These are phyloP conservation scores for Lentinula aciculospora DNA, from an alignment of 768 basidiomycete species.

Conservation along the genomic window DNA sequence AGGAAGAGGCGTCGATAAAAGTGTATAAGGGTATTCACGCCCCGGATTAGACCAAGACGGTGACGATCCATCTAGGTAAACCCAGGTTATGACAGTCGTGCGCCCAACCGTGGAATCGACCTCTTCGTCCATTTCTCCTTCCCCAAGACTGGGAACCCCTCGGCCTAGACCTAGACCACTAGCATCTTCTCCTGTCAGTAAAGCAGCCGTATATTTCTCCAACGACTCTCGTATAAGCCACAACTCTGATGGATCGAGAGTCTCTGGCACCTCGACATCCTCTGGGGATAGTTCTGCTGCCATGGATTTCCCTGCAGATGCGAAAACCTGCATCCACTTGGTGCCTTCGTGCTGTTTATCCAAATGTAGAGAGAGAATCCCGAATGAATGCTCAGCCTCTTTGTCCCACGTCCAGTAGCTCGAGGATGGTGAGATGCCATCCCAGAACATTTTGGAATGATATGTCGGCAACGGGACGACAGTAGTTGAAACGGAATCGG, in stretches of 20 bases:
- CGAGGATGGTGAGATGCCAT: conserved; percentile 64
- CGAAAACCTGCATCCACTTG: conserved; percentile 86
- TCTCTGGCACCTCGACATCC: conserved; percentile 77
- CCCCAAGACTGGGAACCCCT: conserved; percentile 73
- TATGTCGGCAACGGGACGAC: conserved; percentile 47
- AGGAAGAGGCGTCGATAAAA: conserved; percentile 73
- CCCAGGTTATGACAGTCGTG: conserved; percentile 60
- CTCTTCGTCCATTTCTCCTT: conserved; percentile 91
- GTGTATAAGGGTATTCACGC: conserved; percentile 31
- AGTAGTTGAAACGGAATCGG: conserved; percentile 25
- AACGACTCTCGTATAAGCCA: conserved; percentile 73
- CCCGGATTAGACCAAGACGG: conserved; percentile 35
- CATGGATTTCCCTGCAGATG: conserved; percentile 32
- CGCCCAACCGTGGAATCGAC: conserved; percentile 74
- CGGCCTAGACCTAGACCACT: conserved; percentile 60
- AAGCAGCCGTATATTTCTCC: conserved; percentile 76
- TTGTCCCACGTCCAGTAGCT: conserved; percentile 94
- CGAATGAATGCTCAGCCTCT: conserved; percentile 60
- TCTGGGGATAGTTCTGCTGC: conserved; percentile 25
- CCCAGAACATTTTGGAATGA: conserved; percentile 69
- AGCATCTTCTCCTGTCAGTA: conserved; percentile 52
- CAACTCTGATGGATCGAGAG: conserved; percentile 80
- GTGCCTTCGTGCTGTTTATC: conserved; percentile 82
- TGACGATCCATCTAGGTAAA: conserved; percentile 42
- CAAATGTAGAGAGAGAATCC: conserved; percentile 75